Conservation (phyloP, 495 filamentous ascomycete genomes). For the Neurospora sp. region DNA sequence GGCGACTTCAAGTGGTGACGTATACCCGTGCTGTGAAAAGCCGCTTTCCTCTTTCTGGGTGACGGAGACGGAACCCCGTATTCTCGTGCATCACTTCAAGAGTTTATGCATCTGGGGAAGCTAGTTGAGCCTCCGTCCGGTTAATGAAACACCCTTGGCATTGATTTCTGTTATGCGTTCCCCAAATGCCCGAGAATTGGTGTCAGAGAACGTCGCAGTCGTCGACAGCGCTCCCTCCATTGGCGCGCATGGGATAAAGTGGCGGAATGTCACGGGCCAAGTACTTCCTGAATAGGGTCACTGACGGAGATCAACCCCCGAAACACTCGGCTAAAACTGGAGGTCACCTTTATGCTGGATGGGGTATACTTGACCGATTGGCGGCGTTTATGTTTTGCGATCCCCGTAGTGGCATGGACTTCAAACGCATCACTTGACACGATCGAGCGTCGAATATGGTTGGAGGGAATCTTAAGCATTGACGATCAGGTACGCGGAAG, state of each 20-base stretch:
- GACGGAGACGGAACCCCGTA: slow-evolving; percentile 3
- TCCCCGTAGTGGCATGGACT: not conserved
- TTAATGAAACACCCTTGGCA: slow-evolving; percentile 1
- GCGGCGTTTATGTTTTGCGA: slow-evolving; percentile 1
- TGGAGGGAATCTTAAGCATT: not conserved
- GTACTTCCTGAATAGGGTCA: not conserved
- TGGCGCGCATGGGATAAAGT: slow-evolving; percentile 4
- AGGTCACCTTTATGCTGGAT: not conserved
- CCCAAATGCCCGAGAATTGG: not conserved
- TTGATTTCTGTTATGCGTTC: slow-evolving; percentile 4
- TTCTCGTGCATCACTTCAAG: not conserved
- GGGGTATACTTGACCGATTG: slow-evolving; percentile 1
- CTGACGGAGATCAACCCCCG: not conserved
- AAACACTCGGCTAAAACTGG: slow-evolving; percentile 5
- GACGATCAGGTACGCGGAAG: not conserved
- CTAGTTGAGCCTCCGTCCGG: not conserved
- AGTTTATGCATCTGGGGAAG: not conserved
- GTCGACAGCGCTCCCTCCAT: not conserved
- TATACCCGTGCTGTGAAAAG: slow-evolving; percentile 1
- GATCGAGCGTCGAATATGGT: not conserved
- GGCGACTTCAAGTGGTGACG: not conserved
- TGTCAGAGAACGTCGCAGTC: not conserved
- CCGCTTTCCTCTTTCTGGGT: not conserved
- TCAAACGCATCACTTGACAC: not conserved
- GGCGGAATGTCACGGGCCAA: not conserved